phyloP scores from a whole-genome alignment of 2,329 filamentous ascomycete species.

The Esteya vermicola region DNA sequence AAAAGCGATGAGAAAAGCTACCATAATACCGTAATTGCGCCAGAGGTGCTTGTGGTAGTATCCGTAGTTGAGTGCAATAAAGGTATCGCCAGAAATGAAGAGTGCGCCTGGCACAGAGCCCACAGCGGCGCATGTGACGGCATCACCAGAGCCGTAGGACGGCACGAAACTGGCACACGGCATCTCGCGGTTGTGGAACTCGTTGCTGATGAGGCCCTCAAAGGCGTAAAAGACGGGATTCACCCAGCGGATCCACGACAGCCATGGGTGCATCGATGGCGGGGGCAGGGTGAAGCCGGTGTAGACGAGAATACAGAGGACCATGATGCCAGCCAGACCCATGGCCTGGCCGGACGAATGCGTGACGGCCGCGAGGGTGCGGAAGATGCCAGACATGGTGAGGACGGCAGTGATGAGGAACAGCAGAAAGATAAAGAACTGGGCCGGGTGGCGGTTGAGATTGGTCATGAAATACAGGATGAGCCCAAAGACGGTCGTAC shows the following conservation, averaged over 20 bases:
- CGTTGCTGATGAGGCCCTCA: conserved; percentile 67
- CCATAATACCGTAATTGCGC: conserved; percentile 50
- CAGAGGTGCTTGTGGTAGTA: conserved; percentile 49
- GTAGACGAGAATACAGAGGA: conserved; percentile 52
- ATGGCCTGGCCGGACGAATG: conserved; percentile 52
- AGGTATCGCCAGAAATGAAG: conserved; percentile 42
- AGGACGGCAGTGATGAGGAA: conserved; percentile 61
- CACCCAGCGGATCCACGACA: conserved; percentile 68
- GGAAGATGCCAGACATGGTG: conserved; percentile 76
- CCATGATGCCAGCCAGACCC: conserved; percentile 43
- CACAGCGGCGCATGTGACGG: conserved; percentile 22
- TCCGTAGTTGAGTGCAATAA: conserved; percentile 35
- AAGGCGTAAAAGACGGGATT: conserved; percentile 70
- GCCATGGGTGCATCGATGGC: conserved; percentile 63
- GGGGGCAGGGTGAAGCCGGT: conserved; percentile 54
- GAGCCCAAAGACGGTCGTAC: conserved; percentile 63
- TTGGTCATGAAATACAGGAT: conserved; percentile 80
- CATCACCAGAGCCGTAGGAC: no score
- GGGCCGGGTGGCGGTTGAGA: conserved; percentile 54
- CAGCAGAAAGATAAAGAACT: conserved; percentile 78
- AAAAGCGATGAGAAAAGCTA: conserved; percentile 38
- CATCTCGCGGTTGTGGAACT: conserved; percentile 56
- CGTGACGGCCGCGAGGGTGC: conserved; percentile 61
- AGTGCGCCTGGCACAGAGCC: conserved; percentile 32
- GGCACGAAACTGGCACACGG: conserved; percentile 27